These are phyloP conservation scores for Rhododendron griersonianum DNA, from an alignment of 148 eudicot genomes.

Conservation along the genomic window DNA sequence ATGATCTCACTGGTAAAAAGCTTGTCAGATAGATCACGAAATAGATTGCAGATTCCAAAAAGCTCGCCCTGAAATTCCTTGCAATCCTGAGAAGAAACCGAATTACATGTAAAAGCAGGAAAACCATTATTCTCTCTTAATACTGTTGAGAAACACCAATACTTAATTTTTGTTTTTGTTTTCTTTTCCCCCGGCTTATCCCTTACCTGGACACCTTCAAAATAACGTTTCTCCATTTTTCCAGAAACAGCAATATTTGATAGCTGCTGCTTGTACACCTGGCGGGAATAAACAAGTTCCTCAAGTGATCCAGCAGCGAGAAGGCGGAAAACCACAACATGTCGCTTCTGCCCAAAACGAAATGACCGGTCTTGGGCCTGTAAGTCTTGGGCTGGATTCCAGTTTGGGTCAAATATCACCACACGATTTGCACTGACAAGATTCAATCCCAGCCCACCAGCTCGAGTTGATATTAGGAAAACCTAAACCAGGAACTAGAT, in stretches of 20 bases:
- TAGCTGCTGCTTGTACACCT: constrained; percentile 93
- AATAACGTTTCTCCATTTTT: constrained; percentile 85
- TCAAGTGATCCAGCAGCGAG: constrained; percentile 96
- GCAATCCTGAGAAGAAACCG: constrained; percentile 52
- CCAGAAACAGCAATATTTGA: constrained; percentile 94
- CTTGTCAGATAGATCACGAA: constrained; percentile 89
- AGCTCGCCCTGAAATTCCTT: constrained; percentile 95
- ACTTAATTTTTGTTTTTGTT: background rate
- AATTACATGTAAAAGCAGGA: background rate
- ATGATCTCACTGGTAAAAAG: constrained; percentile 90
- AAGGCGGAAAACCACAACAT: constrained; percentile 88
- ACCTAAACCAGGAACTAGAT: constrained; percentile 1
- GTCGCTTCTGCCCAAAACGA: constrained; percentile 94
- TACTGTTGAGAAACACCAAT: background rate
- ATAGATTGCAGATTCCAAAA: constrained; percentile 83
- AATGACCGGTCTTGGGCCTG: constrained; percentile 98
- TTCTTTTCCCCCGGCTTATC: background rate
- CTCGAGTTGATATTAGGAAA: constrained; percentile 11
- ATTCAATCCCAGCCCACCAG: constrained; percentile 13
- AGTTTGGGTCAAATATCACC: constrained; percentile 11
- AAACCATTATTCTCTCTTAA: background rate
- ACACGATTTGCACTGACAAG: constrained; percentile 9
- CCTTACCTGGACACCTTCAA: constrained; percentile 95
- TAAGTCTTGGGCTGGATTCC: constrained; percentile 39
- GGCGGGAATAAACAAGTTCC: constrained; percentile 89